Percentiles rank a stretch among this genome's conserved stretches.
phyloP scores from a whole-genome alignment of 257 asterid species.

The Solanum pinnatisectum region DNA sequence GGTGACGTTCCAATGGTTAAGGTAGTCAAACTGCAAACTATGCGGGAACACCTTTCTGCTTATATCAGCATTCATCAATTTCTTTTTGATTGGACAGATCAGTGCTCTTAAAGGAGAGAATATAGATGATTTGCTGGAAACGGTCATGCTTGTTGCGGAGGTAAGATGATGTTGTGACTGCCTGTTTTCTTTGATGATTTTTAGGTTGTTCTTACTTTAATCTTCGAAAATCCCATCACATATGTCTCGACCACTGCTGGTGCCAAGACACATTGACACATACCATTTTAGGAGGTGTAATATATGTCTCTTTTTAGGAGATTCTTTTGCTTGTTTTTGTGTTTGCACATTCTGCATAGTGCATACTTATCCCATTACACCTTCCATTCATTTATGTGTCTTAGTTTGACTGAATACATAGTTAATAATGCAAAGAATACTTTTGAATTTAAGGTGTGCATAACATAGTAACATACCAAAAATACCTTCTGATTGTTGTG shows the following conservation, averaged over 20 bases:
- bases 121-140: conserved; percentile 86
- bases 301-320: not conserved
- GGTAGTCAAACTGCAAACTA: conserved; percentile 37
- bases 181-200: not conserved
- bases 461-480: not conserved
- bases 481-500: not conserved
- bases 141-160: conserved; percentile 96
- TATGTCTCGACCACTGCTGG: not conserved
- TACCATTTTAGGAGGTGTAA: not conserved
- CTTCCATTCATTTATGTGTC: not conserved
- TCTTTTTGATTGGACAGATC: conserved; percentile 39
- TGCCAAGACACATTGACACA: not conserved
- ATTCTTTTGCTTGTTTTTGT: not conserved
- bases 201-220: not conserved
- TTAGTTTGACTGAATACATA: not conserved
- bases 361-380: not conserved
- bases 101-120: conserved; percentile 99
- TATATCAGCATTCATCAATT: conserved; percentile 15
- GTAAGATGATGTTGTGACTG: conserved; percentile 26
- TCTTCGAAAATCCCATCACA: not conserved
- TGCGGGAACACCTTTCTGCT: not conserved
- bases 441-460: not conserved
- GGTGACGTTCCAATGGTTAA: conserved; percentile 88
- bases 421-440: not conserved
- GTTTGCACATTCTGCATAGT: not conserved